Base-by-base conservation (phyloP, 352 stramenopile species). In the Globisporangium camurandrum region DNA sequence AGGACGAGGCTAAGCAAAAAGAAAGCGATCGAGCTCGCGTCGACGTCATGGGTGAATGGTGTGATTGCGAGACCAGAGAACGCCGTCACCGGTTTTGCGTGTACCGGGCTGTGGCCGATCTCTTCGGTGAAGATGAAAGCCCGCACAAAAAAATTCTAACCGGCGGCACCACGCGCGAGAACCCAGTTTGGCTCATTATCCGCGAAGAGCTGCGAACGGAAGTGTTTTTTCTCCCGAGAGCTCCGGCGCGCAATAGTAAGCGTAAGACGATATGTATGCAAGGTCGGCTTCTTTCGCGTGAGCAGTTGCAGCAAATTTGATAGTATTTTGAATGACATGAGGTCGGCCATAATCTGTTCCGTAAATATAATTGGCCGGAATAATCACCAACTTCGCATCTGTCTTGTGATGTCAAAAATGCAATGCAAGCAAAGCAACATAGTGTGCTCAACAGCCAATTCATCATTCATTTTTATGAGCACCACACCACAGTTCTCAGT, bases 261-360 rank as follows among this genome's bases (percentile, higher is more conserved):
- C 28, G 44, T 12, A 39, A 40, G 30, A 41, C 44, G 30, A 12
- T 50, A 19, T 27, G 31, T 14, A 40, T 40, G 31, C 28, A 27
- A 23, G n/a, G 34, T 42, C 28, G 28, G 9, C 39, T 50, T 20
- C 39, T 50, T 27, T 28, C 44, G 33, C 44, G 37, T 20, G 44
- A 50, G 44, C n/a, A 50, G 44, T 50, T 50, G 44, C 30, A 50
- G 44, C 10, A 50, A 40, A 50, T 41, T 31, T 34, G 24, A 50
- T 41, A 30, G 44, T 20, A 4, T 50, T 50, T 27, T 20, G 44
- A 30, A 41, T 50, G 28, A 24, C 41, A 24, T 34, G 22, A 27
- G 20, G 16, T n/a, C n/a, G 45, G 28, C 45, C 45, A 50, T 50
- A 50, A 42, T 31, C 11, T 50, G 45, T 20, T 36, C 28, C 30